A percentile compares a stretch with the other conserved stretches of the same genome.
phyloP scores from a whole-genome alignment of 345 rosid species.

The Theobroma cacao region DNA sequence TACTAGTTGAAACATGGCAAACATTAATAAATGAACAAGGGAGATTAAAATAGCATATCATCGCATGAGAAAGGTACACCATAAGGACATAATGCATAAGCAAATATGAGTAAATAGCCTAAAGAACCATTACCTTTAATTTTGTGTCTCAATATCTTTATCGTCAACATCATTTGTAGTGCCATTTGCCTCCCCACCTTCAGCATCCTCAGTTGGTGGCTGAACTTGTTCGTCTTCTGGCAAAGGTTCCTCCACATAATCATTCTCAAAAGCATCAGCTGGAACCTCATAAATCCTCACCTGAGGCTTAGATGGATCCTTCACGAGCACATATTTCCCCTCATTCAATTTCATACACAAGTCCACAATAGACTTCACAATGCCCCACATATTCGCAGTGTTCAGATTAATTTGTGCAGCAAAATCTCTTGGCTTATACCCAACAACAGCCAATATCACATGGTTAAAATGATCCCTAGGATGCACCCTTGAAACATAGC shows the following conservation, averaged over 20 bases:
- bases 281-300: conserved; percentile 97
- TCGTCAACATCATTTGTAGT: conserved; percentile 49
- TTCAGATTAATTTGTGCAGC: conserved; percentile 89
- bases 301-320: conserved; percentile 93
- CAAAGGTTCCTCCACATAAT: conserved; percentile 90
- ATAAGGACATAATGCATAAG: not conserved
- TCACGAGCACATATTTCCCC: conserved; percentile 90
- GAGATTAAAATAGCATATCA: not conserved
- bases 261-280: conserved; percentile 95
- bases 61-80: not conserved
- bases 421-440: conserved; percentile 89
- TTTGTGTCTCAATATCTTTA: conserved; percentile 42
- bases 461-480: conserved; percentile 98
- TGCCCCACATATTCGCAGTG: conserved; percentile 94
- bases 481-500: conserved; percentile 94
- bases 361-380: conserved; percentile 89
- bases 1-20: not conserved
- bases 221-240: conserved; percentile 88
- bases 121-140: conserved; percentile 37
- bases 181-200: conserved; percentile 46
- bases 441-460: conserved; percentile 82
- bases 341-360: conserved; percentile 90
- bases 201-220: conserved; percentile 64
- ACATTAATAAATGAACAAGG: not conserved
- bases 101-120: not conserved